Conservation (phyloP, 352 stramenopile species). For the Pythium rhizo-oryzae region DNA sequence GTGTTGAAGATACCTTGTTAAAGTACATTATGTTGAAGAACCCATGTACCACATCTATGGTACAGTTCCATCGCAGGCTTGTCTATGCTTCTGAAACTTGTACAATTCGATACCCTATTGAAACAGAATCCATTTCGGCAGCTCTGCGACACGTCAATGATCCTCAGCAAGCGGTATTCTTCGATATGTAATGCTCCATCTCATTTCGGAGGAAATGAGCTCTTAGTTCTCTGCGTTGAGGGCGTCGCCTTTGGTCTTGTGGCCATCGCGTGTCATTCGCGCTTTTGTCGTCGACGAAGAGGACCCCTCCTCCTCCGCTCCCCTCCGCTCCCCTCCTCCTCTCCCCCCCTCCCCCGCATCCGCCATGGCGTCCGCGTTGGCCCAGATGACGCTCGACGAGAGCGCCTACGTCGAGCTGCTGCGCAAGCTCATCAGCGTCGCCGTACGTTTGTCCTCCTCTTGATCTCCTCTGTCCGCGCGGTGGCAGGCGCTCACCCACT, state of each 20-base stretch:
- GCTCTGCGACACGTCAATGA: not conserved
- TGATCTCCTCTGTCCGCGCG: too few relatives aligned
- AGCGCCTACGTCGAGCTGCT: conserved; percentile 82
- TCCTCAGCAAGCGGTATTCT: not conserved
- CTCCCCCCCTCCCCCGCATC: too few relatives aligned
- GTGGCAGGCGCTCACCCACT: conserved; percentile 28
- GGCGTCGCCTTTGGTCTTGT: conserved; percentile 18
- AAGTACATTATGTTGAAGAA: conserved; percentile 11
- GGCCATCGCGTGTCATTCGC: conserved; percentile 22
- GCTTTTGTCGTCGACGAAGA: conserved; percentile 21
- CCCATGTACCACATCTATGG: conserved; percentile 6
- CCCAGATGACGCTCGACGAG: conserved; percentile 65
- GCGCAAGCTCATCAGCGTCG: conserved; percentile 83
- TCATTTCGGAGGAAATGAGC: not conserved
- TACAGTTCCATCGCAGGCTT: not conserved
- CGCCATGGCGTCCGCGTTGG: conserved; percentile 38
- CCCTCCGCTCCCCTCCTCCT: not conserved
- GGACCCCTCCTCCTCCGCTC: conserved; percentile 5
- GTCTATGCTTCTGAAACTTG: not conserved
- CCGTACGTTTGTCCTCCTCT: too few relatives aligned
- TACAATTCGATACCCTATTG: not conserved
- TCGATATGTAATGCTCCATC: not conserved
- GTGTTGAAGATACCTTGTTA: not conserved
- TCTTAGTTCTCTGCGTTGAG: not conserved
- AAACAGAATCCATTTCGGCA: too few relatives aligned